Percentiles rank a stretch among this genome's conserved stretches.
Evolutionary conservation across 106 monocot species (phyloP).

Genomic region (Posidonia australis): DNA sequence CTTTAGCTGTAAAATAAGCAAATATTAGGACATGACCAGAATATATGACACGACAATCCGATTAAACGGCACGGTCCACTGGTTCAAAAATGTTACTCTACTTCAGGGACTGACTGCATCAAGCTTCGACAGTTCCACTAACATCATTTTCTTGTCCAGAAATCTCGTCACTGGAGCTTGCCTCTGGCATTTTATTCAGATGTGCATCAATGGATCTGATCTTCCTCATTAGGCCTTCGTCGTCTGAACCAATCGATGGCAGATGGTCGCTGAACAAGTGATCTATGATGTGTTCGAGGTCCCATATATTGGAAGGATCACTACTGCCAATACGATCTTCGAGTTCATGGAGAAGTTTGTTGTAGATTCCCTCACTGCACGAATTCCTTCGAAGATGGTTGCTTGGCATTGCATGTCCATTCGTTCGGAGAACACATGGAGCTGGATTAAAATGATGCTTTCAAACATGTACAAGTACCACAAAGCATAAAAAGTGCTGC

Average conservation of each 20-base stretch:
- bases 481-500: not conserved
- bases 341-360: not conserved
- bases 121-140: not conserved
- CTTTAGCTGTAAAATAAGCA: not conserved
- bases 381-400: not conserved
- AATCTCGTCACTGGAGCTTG: not conserved
- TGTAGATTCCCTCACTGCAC: not conserved
- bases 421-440: not conserved
- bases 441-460: not conserved
- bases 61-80: not conserved
- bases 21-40: not conserved
- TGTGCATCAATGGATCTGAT: conserved; percentile 5
- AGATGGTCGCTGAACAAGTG: conserved; percentile 2
- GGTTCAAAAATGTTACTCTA: not conserved
- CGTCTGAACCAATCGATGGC: not conserved
- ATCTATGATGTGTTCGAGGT: not conserved
- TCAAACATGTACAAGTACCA: not conserved
- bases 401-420: not conserved
- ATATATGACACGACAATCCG: not conserved
- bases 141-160: not conserved
- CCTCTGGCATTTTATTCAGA: not conserved
- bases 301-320: not conserved
- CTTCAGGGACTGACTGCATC: not conserved
- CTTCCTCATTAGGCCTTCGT: not conserved
- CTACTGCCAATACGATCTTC: not conserved